Evolutionary conservation across 345 rosid species (phyloP).

Genomic region (Dipteronia sinensis): DNA sequence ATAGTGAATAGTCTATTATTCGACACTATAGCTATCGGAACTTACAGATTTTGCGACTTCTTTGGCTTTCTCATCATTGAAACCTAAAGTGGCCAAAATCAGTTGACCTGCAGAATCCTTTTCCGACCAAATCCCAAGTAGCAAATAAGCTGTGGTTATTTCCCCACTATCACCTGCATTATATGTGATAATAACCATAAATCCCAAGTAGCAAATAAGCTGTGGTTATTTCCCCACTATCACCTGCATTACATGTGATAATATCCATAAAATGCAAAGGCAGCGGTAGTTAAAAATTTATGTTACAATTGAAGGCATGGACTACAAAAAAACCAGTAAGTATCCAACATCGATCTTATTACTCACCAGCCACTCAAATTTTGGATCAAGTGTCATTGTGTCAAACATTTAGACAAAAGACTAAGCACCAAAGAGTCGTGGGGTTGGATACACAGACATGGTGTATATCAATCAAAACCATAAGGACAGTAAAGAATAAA

Average conservation of each 20-base stretch:
- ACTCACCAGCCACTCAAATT: neutral
- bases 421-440: neutral
- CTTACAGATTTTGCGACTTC: slow-evolving; percentile 70
- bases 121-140: slow-evolving; percentile 84
- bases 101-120: slow-evolving; percentile 76
- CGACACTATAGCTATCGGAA: slow-evolving; percentile 11
- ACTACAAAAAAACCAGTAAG: neutral
- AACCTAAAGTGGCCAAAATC: slow-evolving; percentile 64
- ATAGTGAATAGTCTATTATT: neutral
- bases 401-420: neutral
- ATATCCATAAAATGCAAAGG: slow-evolving; percentile 10
- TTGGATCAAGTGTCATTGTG: neutral
- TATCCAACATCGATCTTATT: neutral
- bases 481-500: neutral
- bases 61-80: slow-evolving; percentile 79
- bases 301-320: neutral
- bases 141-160: slow-evolving; percentile 69
- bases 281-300: neutral
- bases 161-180: slow-evolving; percentile 52
- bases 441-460: no score
- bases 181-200: neutral
- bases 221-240: slow-evolving; percentile 77
- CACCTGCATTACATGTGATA: slow-evolving; percentile 46
- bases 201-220: no score
- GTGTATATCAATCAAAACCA: neutral